Conservation (phyloP, 2,329 filamentous ascomycete genomes). For the Arthrinium phaeospermum region DNA sequence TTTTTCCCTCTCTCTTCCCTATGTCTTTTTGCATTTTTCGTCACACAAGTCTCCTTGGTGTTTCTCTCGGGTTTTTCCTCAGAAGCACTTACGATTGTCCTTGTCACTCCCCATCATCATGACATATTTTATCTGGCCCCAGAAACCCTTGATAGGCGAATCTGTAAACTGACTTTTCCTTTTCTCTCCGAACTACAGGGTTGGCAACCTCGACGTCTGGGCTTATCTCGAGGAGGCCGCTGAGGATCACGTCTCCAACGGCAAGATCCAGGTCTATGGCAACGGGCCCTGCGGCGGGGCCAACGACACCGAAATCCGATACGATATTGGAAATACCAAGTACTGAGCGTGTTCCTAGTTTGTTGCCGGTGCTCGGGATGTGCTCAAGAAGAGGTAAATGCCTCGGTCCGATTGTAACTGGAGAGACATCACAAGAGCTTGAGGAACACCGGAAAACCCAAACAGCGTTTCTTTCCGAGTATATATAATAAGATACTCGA, state of each 20-base stretch:
- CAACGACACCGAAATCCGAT: background rate
- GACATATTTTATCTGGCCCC: too few species aligned
- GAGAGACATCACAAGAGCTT: too few species aligned
- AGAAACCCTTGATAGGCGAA: too few species aligned
- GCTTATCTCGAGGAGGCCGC: background rate
- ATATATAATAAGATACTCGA: background rate
- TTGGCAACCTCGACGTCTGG: constrained; percentile 20
- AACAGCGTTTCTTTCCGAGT: background rate
- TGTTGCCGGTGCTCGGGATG: background rate
- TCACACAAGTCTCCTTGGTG: background rate
- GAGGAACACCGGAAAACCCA: background rate
- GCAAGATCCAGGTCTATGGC: background rate
- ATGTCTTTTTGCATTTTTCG: background rate
- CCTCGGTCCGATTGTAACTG: background rate
- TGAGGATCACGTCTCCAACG: background rate
- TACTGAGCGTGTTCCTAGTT: background rate
- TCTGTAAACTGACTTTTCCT: background rate
- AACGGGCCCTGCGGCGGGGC: constrained; percentile 1
- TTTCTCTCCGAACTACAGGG: background rate
- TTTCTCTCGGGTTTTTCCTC: background rate
- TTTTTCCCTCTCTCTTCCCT: background rate
- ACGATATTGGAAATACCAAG: background rate
- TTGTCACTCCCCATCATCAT: too few species aligned
- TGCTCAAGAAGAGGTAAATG: background rate
- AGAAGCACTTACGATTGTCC: background rate